These are phyloP conservation scores for Monosporascus sp. DNA, from an alignment of 2,329 filamentous ascomycete genomes.

Conservation along the genomic window DNA sequence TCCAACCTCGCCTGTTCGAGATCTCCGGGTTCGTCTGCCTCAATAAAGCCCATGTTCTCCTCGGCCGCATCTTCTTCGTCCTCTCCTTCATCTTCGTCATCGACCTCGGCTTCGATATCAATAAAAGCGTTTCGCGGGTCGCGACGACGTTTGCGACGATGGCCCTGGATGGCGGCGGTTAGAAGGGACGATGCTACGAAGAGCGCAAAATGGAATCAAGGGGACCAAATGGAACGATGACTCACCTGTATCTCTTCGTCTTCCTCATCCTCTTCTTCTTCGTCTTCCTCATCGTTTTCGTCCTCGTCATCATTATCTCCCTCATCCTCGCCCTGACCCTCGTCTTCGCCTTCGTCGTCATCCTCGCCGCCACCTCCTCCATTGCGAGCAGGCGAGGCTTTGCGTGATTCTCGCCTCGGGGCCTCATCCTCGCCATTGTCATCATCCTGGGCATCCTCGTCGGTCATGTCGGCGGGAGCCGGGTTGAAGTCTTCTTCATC, in stretches of 20 bases:
- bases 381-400: conserved; percentile 19
- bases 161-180: conserved; percentile 35
- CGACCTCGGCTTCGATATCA: conserved; percentile 97
- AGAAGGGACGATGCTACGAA: conserved; percentile 1
- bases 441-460: conserved; percentile 54
- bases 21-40: conserved; percentile 87
- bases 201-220: conserved; percentile 1
- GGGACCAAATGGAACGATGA: conserved; percentile 2
- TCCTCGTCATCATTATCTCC: conserved; percentile 44
- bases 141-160: conserved; percentile 77
- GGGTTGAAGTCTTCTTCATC: conserved; percentile 92
- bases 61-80: conserved; percentile 88
- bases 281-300: conserved; percentile 41
- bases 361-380: conserved; percentile 33
- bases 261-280: conserved; percentile 57
- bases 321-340: conserved; percentile 32
- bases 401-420: conserved; percentile 12
- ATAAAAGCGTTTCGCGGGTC: conserved; percentile 80
- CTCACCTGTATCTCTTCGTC: conserved; percentile 62
- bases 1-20: conserved; percentile 73
- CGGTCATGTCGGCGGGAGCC: conserved; percentile 65
- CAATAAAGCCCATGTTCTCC: conserved; percentile 77
- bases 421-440: conserved; percentile 24
- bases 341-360: conserved; percentile 39
- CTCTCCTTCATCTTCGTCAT: conserved; percentile 83